phyloP scores from a whole-genome alignment of 2,329 filamentous ascomycete genomes.

The Fusarium floridanum region DNA sequence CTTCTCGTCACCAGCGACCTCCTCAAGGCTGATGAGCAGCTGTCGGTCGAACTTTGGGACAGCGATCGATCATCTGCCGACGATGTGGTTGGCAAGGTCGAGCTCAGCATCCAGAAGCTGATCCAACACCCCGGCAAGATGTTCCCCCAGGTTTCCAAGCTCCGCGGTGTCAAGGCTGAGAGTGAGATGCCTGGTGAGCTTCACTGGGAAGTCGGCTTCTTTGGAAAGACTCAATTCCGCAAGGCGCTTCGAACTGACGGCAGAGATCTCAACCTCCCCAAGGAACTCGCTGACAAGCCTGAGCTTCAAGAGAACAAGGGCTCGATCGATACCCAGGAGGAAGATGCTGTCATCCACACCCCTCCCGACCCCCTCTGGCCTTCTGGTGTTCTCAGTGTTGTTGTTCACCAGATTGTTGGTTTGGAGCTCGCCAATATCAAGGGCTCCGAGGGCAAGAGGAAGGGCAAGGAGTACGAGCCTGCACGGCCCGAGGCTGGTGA shows the following conservation, averaged over 20 bases:
- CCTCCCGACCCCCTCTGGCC: constrained; percentile 98
- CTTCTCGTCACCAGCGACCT: constrained; percentile 89
- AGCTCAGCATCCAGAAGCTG: constrained; percentile 93
- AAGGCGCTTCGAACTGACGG: constrained; percentile 88
- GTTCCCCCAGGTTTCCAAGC: constrained; percentile 88
- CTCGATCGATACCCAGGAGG: constrained; percentile 74
- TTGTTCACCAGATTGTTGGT: constrained; percentile 96
- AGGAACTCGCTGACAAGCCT: constrained; percentile 77
- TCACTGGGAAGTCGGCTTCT: constrained; percentile 97
- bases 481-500: constrained; percentile 86
- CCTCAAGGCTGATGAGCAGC: constrained; percentile 92
- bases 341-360: constrained; percentile 89
- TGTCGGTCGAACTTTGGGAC: constrained; percentile 96
- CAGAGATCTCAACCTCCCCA: constrained; percentile 82
- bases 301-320: constrained; percentile 90
- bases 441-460: constrained; percentile 83
- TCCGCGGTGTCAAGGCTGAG: constrained; percentile 85
- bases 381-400: constrained; percentile 85
- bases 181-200: constrained; percentile 93
- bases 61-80: constrained; percentile 93
- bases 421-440: constrained; percentile 93
- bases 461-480: constrained; percentile 89
- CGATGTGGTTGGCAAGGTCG: constrained; percentile 94
- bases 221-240: constrained; percentile 90
- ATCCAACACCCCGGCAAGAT: constrained; percentile 92